Evolutionary conservation across 78 protist genomes (phyloP), one percentile per base, ranked within the genome.

Genomic region (Anaeramoeba flamelloides): DNA sequence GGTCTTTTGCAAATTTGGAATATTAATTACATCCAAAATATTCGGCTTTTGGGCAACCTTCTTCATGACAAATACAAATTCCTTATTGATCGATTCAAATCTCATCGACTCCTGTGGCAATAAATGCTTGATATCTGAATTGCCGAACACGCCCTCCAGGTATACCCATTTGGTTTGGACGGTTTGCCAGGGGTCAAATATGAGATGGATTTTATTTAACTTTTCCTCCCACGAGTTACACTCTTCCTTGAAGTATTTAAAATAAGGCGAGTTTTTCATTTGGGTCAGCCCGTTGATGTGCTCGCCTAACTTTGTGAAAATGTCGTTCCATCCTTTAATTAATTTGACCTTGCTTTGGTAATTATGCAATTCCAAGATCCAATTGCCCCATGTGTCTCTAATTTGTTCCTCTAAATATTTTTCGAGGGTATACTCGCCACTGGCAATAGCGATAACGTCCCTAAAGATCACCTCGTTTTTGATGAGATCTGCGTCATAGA

Each of bases 241-340:
- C 3, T 88, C 92, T 41, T 91, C 94, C 76, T 86, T 93, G 37
- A 92, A 92, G 74, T 33, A 77, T 84, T 88, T 90, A 85, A 41
- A 96, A 90, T 87, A 96, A 2, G 97, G 99, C 38, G 95, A 91
- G 85, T 79, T 78, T 38, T 84, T 79, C 98, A 95, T 95, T 33
- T 93, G 86, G 3, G 80, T 0, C 36, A 93, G 79, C 30, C 81
- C 22, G 81, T 36, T 81, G n/a, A 89, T 36, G 81, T 89, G 87
- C 82, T 93, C 94, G 64, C 40, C 40, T 69, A 91, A 36, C 83
- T 88, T 84, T 22, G 41, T 41, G 83, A 92, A 89, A n/a, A 64
- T n/a, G n/a, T n/a, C n/a, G n/a, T n/a, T n/a, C n/a, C n/a, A n/a
- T n/a, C n/a, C n/a, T n/a, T n/a, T n/a, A n/a, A n/a, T n/a, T n/a